Evolutionary conservation across 2,329 filamentous ascomycete species (phyloP).

Genomic region (Pyrenochaeta sp.): DNA sequence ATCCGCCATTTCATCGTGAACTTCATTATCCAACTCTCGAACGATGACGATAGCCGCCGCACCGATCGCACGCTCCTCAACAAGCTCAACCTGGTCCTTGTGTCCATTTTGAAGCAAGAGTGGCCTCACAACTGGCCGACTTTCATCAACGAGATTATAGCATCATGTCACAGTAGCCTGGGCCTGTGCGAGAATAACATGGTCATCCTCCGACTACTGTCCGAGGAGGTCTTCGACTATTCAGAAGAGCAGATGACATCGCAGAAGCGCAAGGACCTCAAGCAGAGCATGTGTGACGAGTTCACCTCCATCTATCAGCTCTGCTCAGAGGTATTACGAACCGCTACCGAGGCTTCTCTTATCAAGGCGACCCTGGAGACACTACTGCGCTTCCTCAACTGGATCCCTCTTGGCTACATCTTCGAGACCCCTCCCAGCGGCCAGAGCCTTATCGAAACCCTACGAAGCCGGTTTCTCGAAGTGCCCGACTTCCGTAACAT

Average conservation of each 20-base stretch:
- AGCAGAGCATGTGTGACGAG: conserved; percentile 98
- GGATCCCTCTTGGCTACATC: conserved; percentile 98
- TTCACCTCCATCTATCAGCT: conserved; percentile 99
- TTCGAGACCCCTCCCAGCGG: conserved; percentile 82
- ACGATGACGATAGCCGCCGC: conserved; percentile 86
- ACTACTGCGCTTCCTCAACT: conserved; percentile 94
- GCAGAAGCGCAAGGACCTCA: conserved; percentile 92
- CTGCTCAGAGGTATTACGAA: conserved; percentile 93
- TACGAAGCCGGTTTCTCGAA: conserved; percentile 91
- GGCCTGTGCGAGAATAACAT: conserved; percentile 99
- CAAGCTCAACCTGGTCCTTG: conserved; percentile 97
- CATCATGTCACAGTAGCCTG: conserved; percentile 91
- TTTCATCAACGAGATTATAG: conserved; percentile 99
- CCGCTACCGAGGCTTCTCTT: conserved; percentile 85
- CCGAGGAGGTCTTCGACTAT: conserved; percentile 98
- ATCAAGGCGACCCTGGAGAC: conserved; percentile 98
- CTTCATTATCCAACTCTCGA: conserved; percentile 95
- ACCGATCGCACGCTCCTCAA: conserved; percentile 89
- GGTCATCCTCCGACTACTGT: conserved; percentile 93
- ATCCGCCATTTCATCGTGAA: conserved; percentile 99
- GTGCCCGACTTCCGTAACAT: conserved; percentile 96
- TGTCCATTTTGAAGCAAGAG: conserved; percentile 98
- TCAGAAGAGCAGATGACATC: conserved; percentile 99
- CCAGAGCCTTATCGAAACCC: conserved; percentile 81
- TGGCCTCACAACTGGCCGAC: conserved; percentile 99